Evolutionary conservation across 495 filamentous ascomycete species (phyloP), one percentile per base, ranked within the genome.

Genomic region (Saxispiralis lemnorum): DNA sequence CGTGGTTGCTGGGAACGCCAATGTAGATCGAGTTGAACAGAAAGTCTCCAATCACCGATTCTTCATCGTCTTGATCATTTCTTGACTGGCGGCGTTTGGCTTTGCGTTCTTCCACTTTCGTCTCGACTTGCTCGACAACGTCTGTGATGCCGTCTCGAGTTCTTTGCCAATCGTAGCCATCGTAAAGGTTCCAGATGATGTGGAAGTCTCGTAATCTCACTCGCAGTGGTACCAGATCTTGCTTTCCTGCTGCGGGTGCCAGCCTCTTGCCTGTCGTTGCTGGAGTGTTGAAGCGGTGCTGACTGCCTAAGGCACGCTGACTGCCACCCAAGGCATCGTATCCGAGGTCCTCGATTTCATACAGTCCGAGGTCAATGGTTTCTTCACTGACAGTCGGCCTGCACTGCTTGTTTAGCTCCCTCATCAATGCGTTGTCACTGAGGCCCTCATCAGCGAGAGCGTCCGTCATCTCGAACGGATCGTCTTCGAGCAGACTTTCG

Each of bases 11-110:
- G 2, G 86, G 79, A 36, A 99, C 83, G 16, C 81, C 87, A 43
- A 99, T 93, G 62, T 95, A 99, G 38, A 99, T 93, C 0, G 89
- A 96, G 53, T 96, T 95, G 71, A 99, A 99, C 16, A 99, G 69
- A 54, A 86, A 92, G 57, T 96, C 89, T 1, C 79, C 86, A 58
- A 96, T 92, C 13, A 88, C 78, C 1, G 79, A 79, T 53, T 85
- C 83, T 33, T 83, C 75, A 17, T 94, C 85, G 24, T 72, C 63
- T 0, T 71, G 70, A 38, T 69, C 61, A 17, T 75, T 68, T n/a
- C 64, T 62, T 59, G 60, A 37, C 63, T 63, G 39, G 58, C 67
- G 18, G 62, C 63, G 42, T 56, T 57, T 44, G 69, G 67, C 17
- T 66, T 63, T 69, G 19, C 79, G 73, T 53, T 95, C 83, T 15